A percentile compares a stretch with the other conserved stretches of the same genome.
Evolutionary conservation across 345 rosid species (phyloP).

Genomic region (Acer yangbiense): DNA sequence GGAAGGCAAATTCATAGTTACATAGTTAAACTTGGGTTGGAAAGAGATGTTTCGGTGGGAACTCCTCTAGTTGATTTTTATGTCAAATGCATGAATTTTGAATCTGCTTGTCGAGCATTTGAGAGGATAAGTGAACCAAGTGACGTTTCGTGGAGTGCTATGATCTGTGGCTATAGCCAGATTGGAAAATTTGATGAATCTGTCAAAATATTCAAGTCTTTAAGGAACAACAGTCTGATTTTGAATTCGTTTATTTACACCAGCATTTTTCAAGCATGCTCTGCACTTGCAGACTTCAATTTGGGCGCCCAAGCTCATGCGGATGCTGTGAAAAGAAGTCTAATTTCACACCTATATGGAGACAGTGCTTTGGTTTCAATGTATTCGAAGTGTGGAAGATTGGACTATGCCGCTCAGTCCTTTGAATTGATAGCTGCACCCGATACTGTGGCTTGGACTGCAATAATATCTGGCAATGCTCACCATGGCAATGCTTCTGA

Average conservation of each 20-base stretch:
- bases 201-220: constrained; percentile 47
- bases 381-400: constrained; percentile 72
- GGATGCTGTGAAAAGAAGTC: constrained; percentile 65
- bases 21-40: constrained; percentile 62
- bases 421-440: constrained; percentile 58
- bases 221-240: constrained; percentile 42
- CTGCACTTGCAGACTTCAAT: constrained; percentile 58
- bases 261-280: constrained; percentile 73
- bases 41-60: constrained; percentile 66
- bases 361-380: constrained; percentile 68
- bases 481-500: constrained; percentile 67
- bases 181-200: constrained; percentile 55
- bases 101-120: constrained; percentile 58
- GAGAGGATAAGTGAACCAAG: constrained; percentile 59
- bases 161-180: constrained; percentile 66
- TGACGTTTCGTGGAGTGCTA: constrained; percentile 73
- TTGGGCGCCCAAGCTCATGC: constrained; percentile 76
- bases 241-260: constrained; percentile 66
- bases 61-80: constrained; percentile 78
- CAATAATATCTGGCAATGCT: constrained; percentile 67
- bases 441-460: constrained; percentile 80
- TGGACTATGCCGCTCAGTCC: constrained; percentile 55
- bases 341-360: constrained; percentile 57
- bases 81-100: constrained; percentile 53
- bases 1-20: constrained; percentile 69